Evolutionary conservation across 768 basidiomycete species (phyloP), one percentile per base, ranked within the genome.

Genomic region (Rhodotorula graminis): DNA sequence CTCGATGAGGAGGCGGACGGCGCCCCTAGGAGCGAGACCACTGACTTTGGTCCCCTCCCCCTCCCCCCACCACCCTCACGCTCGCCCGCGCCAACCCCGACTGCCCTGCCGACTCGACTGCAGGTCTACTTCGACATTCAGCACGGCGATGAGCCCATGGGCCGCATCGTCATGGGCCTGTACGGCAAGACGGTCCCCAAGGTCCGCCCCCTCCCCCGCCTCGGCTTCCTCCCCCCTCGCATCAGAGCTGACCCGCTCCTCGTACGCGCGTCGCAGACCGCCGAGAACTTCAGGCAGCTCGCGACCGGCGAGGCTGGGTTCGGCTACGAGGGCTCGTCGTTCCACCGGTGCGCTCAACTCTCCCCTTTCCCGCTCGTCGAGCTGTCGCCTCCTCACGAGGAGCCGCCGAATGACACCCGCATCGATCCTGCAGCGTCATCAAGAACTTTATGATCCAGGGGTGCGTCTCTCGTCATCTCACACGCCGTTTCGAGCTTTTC

Each of bases 311-410:
- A 87, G 78, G 87, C 86, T 77, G 91, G 89, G 27, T 95, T 85
- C 79, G 93, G 94, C 18, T 99, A 93, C 86, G 90, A 95, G 82
- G 93, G 92, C 57, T 93, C 92, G 71, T 89, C 88, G 77, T 99
- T 99, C 88, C 95, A 99, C 67, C 58, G 31, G 60, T 61, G 42
- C 25, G 60, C 44, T 2, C 15, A 1, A 5, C 21, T 23, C 49
- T 25, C 2, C 23, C 50, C 50, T 25, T 9, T 37, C 37, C 37
- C 37, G 37, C 37, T 37, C 37, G 37, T 9, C 5, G 5, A 37
- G 23, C 11, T 52, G 50, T 27, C 8, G 33, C 37, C 37, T 27
- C 58, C 8, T 31, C 42, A 25, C 11, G 27, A 2, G 25, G 27
- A 1, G n/a, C 27, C n/a, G 44, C 27, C 19, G 3, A 15, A 18